Evolutionary conservation across 2,329 filamentous ascomycete species (phyloP), one percentile per base, ranked within the genome.

Genomic region (Cladosporium halotolerans): DNA sequence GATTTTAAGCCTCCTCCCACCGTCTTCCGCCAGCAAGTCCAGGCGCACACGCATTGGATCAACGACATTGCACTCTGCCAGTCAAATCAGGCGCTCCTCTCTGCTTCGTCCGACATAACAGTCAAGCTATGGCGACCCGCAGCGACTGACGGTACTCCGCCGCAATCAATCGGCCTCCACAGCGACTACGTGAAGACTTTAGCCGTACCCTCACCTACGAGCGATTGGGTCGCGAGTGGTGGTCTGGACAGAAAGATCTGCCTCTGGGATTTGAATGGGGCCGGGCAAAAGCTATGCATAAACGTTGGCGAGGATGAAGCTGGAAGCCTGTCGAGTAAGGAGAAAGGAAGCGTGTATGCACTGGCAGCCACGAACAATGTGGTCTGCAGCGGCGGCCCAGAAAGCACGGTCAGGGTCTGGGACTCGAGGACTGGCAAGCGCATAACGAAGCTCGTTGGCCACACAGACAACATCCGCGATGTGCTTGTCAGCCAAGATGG

Each of bases 131-230:
- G 91, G 93, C 82, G 91, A 53, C 92, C 92, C 19, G 73, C 78
- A 13, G 81, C 81, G 44, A 75, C 81, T 53, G 80, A 82, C 45
- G 72, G 74, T 19, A 78, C 85, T 46, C 82, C 85, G 9, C 85
- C 88, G 4, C 79, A 82, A 59, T 89, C 88, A 40, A 92, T 99
- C 65, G 93, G 93, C 59, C 84, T 92, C 64, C 93, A 99, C 71
- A 86, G 85, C 64, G 93, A 99, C 76, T 99, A 97, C 67, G 91
- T 96, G 67, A 99, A 97, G 73, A 91, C 89, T 61, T 80, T 99
- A 36, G 89, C 91, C 14, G 87, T 88, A 7, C 89, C 92, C 41
- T 78, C 81, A 60, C 73, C 77, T 40, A 77, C 82, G 39, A 80
- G 83, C 52, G 84, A 85, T 62, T 99, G 92, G 92, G 86, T 97